A percentile compares a stretch with the other conserved stretches of the same genome.
phyloP scores from a whole-genome alignment of 2,329 filamentous ascomycete genomes.

The Colletotrichum siamense region DNA sequence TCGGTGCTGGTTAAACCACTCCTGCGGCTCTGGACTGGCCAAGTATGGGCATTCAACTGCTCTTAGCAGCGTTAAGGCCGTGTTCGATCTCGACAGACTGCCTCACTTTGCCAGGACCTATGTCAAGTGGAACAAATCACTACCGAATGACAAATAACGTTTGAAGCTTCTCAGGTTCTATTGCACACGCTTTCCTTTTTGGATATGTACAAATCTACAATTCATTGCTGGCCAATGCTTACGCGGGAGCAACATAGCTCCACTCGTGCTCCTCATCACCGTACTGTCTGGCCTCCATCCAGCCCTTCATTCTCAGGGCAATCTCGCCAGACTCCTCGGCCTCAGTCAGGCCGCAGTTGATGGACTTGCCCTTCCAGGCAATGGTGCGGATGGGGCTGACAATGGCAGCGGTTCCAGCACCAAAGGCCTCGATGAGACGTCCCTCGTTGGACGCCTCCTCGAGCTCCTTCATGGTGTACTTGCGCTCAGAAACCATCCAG shows the following conservation, averaged over 20 bases:
- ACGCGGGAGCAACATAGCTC: constrained; percentile 67
- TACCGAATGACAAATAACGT: background rate
- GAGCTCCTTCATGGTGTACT: constrained; percentile 90
- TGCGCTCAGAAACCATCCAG: constrained; percentile 87
- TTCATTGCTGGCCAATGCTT: constrained; percentile 17
- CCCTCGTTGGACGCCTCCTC: constrained; percentile 83
- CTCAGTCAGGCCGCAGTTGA: constrained; percentile 83
- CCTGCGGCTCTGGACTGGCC: background rate
- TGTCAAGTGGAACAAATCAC: background rate
- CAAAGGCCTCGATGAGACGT: constrained; percentile 90
- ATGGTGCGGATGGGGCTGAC: constrained; percentile 91
- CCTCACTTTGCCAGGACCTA: background rate
- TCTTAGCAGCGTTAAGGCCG: background rate
- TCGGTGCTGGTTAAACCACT: background rate
- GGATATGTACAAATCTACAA: constrained; percentile 12
- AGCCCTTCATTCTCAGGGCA: constrained; percentile 87
- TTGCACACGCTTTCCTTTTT: constrained; percentile 17
- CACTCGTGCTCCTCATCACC: constrained; percentile 91
- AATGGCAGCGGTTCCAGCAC: constrained; percentile 90
- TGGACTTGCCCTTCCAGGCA: constrained; percentile 81
- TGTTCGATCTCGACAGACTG: background rate
- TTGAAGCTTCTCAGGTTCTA: constrained; percentile 8
- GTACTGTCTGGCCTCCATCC: constrained; percentile 96
- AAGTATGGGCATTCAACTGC: background rate
- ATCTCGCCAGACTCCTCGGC: constrained; percentile 88